These are phyloP conservation scores for Umbelopsis sp. DNA, from an alignment of 371 early-diverging fungal genomes.

Conservation along the genomic window DNA sequence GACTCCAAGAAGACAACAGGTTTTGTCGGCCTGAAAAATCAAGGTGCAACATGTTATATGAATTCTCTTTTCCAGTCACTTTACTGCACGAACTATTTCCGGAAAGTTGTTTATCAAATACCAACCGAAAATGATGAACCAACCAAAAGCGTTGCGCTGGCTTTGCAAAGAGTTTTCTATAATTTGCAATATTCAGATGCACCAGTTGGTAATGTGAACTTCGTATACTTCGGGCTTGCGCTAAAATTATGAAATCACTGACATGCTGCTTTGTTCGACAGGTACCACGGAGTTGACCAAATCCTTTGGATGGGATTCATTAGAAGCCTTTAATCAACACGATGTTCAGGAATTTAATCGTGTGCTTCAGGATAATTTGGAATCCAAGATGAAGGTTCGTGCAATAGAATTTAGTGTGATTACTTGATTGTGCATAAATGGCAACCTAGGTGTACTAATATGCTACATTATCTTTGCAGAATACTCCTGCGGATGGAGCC, in stretches of 20 bases:
- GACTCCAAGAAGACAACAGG: constrained; percentile 92
- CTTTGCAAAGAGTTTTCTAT: constrained; percentile 97
- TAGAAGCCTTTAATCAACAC: constrained; percentile 96
- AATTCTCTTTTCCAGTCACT: constrained; percentile 98
- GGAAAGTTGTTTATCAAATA: constrained; percentile 88
- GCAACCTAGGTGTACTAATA: background rate
- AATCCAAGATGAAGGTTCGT: constrained; percentile 83
- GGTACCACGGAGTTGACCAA: constrained; percentile 93
- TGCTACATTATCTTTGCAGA: constrained; percentile 38
- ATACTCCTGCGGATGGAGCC: constrained; percentile 91
- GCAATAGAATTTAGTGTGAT: background rate
- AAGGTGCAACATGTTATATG: constrained; percentile 99
- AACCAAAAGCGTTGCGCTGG: constrained; percentile 81
- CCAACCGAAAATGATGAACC: constrained; percentile 91
- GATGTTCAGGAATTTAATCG: constrained; percentile 98
- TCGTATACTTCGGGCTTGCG: background rate
- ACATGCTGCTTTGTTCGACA: background rate
- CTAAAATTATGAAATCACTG: background rate
- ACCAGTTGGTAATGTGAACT: constrained; percentile 63
- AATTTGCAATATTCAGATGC: constrained; percentile 72
- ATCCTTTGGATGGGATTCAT: constrained; percentile 97
- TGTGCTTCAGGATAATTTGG: constrained; percentile 94
- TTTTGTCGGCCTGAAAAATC: constrained; percentile 95
- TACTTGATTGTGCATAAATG: too few relatives aligned
- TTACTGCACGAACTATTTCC: constrained; percentile 95